A percentile compares a stretch with the other conserved stretches of the same genome.
Conservation (phyloP, 73 alveolate species). For the Durusdinium trenchii region DNA sequence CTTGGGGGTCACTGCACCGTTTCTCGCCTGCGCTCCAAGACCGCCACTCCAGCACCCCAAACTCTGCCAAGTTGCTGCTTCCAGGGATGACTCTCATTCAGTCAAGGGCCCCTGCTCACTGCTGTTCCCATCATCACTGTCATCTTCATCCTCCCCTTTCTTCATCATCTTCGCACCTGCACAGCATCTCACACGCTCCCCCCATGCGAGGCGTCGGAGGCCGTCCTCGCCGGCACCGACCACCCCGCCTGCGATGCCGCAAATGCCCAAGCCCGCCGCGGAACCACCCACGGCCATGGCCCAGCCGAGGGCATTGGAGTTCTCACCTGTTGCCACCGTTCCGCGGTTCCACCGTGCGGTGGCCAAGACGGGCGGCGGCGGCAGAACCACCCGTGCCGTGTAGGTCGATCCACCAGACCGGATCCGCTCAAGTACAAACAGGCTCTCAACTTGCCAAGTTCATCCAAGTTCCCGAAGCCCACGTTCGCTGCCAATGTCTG, state of each 20-base stretch:
- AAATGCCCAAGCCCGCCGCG: conserved; percentile 63
- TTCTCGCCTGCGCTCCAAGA: too few relatives aligned
- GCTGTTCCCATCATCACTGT: neutral
- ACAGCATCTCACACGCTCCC: neutral
- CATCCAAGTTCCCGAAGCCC: too few relatives aligned
- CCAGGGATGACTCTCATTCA: neutral
- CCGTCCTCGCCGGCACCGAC: neutral
- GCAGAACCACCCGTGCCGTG: too few relatives aligned
- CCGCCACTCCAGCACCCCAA: too few relatives aligned
- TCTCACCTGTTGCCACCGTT: neutral
- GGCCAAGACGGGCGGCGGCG: neutral
- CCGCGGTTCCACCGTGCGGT: neutral
- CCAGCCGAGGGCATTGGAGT: conserved; percentile 59
- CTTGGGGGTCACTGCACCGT: too few relatives aligned
- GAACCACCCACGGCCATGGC: conserved; percentile 87
- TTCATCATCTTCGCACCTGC: conserved; percentile 8
- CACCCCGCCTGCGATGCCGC: conserved; percentile 53
- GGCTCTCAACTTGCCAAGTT: too few relatives aligned
- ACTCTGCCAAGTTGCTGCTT: too few relatives aligned
- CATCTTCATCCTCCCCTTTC: neutral
- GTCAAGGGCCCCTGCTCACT: conserved; percentile 30
- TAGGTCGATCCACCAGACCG: too few relatives aligned
- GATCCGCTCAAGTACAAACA: too few relatives aligned
- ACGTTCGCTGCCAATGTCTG: too few relatives aligned
- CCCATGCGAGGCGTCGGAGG: neutral